These are phyloP conservation scores for Penicillium nucicola DNA, from an alignment of 495 filamentous ascomycete species.

Conservation along the genomic window DNA sequence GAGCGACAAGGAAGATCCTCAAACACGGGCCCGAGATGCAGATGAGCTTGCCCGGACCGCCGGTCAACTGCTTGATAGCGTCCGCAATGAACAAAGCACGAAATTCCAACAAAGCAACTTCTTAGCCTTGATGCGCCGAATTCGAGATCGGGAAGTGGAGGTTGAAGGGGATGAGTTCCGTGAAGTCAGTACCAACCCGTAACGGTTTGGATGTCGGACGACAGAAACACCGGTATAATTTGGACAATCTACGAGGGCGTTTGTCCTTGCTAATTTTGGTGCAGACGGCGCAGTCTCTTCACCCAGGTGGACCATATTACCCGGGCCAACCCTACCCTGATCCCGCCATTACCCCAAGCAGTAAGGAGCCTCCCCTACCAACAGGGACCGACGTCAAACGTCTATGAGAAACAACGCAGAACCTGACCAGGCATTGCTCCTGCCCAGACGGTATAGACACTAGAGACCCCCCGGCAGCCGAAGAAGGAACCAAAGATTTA, in stretches of 20 bases:
- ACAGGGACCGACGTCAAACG: slow-evolving; percentile 5
- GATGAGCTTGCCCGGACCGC: slow-evolving; percentile 72
- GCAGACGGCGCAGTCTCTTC: slow-evolving; percentile 46
- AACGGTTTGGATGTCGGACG: slow-evolving; percentile 37
- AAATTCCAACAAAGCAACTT: slow-evolving; percentile 82
- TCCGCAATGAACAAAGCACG: slow-evolving; percentile 61
- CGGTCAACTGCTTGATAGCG: slow-evolving; percentile 64
- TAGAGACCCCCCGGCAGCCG: background rate
- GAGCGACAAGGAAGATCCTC: slow-evolving; percentile 26
- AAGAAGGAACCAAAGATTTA: slow-evolving; percentile 15
- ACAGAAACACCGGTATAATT: slow-evolving; percentile 38
- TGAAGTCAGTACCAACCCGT: slow-evolving; percentile 53
- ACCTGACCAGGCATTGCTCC: slow-evolving; percentile 14
- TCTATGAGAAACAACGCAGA: slow-evolving; percentile 3
- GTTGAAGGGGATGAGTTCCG: slow-evolving; percentile 53
- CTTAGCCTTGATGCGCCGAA: slow-evolving; percentile 68
- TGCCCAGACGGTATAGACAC: slow-evolving; percentile 8
- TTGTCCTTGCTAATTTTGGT: slow-evolving; percentile 37
- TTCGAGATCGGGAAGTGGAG: slow-evolving; percentile 52
- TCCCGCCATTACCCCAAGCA: slow-evolving; percentile 2
- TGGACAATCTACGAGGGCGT: slow-evolving; percentile 22
- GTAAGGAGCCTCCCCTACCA: slow-evolving; percentile 18
- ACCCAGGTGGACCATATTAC: slow-evolving; percentile 50
- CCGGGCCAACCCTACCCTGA: slow-evolving; percentile 27
- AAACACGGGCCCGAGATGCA: slow-evolving; percentile 38